These are phyloP conservation scores for Hura crepitans DNA, from an alignment of 441 rosid species.

Conservation along the genomic window DNA sequence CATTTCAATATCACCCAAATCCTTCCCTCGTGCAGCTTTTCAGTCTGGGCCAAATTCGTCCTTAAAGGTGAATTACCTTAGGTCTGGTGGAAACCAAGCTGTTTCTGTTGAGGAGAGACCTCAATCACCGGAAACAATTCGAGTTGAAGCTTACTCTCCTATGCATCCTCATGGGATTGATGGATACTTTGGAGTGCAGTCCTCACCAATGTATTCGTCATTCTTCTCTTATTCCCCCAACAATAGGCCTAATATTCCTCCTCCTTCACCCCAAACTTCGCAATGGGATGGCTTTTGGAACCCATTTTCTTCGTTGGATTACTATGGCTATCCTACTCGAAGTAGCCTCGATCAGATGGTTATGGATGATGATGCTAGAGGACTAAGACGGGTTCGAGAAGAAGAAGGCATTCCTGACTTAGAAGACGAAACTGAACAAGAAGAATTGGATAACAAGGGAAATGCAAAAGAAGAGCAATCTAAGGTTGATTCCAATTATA, in stretches of 20 bases:
- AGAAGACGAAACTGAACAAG: conserved; percentile 77
- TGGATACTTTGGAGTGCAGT: conserved; percentile 62
- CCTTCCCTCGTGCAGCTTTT: conserved; percentile 43
- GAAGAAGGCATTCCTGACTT: conserved; percentile 98
- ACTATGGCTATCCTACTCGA: conserved; percentile 59
- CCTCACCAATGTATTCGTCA: conserved; percentile 44
- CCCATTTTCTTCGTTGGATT: conserved; percentile 84
- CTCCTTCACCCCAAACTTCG: conserved; percentile 83
- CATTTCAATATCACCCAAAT: conserved; percentile 53
- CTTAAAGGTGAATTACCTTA: conserved; percentile 53
- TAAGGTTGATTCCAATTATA: conserved; percentile 28
- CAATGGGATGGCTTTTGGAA: conserved; percentile 99
- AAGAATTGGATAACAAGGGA: conserved; percentile 35
- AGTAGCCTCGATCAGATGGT: conserved; percentile 54
- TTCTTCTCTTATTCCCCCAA: conserved; percentile 53
- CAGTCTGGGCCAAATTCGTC: conserved; percentile 44
- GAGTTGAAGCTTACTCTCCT: conserved; percentile 61
- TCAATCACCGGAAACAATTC: conserved; percentile 65
- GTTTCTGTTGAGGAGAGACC: conserved; percentile 79
- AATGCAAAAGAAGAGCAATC: conserved; percentile 33
- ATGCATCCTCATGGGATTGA: conserved; percentile 46
- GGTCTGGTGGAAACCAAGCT: conserved; percentile 63
- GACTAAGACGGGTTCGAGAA: conserved; percentile 84
- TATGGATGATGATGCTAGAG: conserved; percentile 73
- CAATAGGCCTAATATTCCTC: conserved; percentile 59